These are phyloP conservation scores for Tricholoma furcatifolium DNA, from an alignment of 768 basidiomycete species.

Conservation along the genomic window DNA sequence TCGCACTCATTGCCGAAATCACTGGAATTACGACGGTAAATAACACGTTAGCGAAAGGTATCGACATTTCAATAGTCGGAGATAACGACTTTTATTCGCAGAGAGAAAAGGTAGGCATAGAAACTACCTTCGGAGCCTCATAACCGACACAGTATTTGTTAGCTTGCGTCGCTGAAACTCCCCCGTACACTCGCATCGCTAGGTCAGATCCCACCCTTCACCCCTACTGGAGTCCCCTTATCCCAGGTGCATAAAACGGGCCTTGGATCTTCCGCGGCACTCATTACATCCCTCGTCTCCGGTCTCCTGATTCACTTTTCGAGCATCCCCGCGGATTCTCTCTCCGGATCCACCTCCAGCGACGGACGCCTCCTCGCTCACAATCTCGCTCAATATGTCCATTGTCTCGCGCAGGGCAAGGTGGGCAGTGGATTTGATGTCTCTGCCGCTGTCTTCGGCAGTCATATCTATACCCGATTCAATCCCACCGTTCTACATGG, in stretches of 20 bases:
- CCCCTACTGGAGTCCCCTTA: constrained; percentile 63
- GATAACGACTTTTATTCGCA: constrained; percentile 99
- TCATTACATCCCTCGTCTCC: constrained; percentile 93
- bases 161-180: constrained; percentile 66
- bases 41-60: constrained; percentile 45
- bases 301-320: constrained; percentile 77
- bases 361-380: constrained; percentile 70
- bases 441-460: constrained; percentile 90
- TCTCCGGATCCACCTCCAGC: constrained; percentile 37
- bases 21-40: constrained; percentile 43
- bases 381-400: constrained; percentile 91
- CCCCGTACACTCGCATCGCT: constrained; percentile 67
- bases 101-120: constrained; percentile 64
- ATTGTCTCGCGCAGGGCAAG: constrained; percentile 97
- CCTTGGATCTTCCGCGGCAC: constrained; percentile 93
- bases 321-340: constrained; percentile 52
- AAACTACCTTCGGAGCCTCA: background rate
- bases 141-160: constrained; percentile 3
- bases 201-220: constrained; percentile 72
- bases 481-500: constrained; percentile 65
- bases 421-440: constrained; percentile 98
- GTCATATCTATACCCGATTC: constrained; percentile 90
- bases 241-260: constrained; percentile 96
- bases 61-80: constrained; percentile 82
- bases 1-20: constrained; percentile 65